These are phyloP conservation scores for Larix kaempferi DNA, from an alignment of 75 land plant species.

Conservation along the genomic window DNA sequence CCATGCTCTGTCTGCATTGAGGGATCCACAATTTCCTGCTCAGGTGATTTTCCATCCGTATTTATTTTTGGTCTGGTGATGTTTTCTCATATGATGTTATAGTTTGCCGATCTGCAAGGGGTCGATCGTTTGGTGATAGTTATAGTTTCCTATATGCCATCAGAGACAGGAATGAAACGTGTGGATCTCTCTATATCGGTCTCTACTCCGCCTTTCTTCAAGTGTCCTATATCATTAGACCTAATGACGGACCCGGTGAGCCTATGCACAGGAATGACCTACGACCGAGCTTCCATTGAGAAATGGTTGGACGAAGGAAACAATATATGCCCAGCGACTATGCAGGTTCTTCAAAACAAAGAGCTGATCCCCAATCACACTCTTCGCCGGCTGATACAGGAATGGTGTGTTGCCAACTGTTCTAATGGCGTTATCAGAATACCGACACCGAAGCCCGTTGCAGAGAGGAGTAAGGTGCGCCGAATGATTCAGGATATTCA, in stretches of 20 bases:
- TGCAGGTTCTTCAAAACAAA: constrained; percentile 49
- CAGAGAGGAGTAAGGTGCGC: constrained; percentile 21
- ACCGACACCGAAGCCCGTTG: constrained; percentile 38
- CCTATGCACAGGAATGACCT: constrained; percentile 75
- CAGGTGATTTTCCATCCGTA: too few relatives aligned
- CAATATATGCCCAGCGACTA: constrained; percentile 71
- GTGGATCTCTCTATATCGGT: neutral
- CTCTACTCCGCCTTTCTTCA: constrained; percentile 57
- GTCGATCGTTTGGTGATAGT: too few relatives aligned
- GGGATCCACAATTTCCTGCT: too few relatives aligned
- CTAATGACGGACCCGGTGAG: constrained; percentile 82
- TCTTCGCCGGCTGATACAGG: constrained; percentile 58
- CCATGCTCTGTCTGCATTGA: too few relatives aligned
- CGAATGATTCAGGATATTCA: constrained; percentile 23
- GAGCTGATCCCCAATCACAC: constrained; percentile 77
- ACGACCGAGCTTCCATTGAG: constrained; percentile 70
- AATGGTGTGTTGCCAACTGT: constrained; percentile 33
- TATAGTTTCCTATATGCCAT: too few relatives aligned
- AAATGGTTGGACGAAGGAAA: constrained; percentile 66
- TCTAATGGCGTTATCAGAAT: constrained; percentile 31
- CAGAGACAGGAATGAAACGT: too few relatives aligned
- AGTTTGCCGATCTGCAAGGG: too few relatives aligned
- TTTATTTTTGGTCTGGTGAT: too few relatives aligned
- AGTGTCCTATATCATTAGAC: constrained; percentile 82
- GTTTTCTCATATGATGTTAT: too few relatives aligned